phyloP scores from a whole-genome alignment of 179 eudicot genomes.

The Actinidia polygama region DNA sequence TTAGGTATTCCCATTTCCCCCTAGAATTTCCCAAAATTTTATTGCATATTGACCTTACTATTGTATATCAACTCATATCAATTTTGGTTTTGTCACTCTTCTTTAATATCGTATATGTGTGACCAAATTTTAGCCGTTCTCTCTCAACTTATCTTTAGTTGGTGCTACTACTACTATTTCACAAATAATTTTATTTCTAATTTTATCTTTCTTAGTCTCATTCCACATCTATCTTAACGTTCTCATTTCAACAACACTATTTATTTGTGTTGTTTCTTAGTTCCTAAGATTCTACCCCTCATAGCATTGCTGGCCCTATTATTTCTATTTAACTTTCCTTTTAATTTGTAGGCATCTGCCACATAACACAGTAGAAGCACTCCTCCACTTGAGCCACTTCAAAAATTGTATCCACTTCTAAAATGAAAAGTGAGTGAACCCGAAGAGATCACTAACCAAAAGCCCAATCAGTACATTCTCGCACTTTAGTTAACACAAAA shows the following conservation, averaged over 20 bases:
- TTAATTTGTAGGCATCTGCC: no score
- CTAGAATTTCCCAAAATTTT: neutral
- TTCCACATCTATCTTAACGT: neutral
- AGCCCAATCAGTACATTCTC: neutral
- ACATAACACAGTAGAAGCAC: no score
- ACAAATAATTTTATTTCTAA: neutral
- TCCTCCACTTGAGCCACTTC: neutral
- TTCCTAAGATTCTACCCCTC: no score
- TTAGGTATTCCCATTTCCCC: neutral
- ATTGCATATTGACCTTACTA: neutral
- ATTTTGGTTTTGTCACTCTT: no score
- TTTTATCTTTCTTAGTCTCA: neutral
- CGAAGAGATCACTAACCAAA: neutral
- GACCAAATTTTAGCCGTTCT: neutral
- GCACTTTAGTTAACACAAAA: neutral
- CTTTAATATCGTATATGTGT: neutral
- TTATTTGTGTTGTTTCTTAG: no score
- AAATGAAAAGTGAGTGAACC: neutral
- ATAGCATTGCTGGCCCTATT: no score
- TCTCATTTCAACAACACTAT: neutral
- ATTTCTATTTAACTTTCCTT: no score
- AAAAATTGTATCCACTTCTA: neutral
- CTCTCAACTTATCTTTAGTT: neutral
- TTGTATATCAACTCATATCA: no score
- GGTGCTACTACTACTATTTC: neutral